Base-by-base conservation (phyloP, 805 yeast genomes). In the Starmerella apicola region DNA sequence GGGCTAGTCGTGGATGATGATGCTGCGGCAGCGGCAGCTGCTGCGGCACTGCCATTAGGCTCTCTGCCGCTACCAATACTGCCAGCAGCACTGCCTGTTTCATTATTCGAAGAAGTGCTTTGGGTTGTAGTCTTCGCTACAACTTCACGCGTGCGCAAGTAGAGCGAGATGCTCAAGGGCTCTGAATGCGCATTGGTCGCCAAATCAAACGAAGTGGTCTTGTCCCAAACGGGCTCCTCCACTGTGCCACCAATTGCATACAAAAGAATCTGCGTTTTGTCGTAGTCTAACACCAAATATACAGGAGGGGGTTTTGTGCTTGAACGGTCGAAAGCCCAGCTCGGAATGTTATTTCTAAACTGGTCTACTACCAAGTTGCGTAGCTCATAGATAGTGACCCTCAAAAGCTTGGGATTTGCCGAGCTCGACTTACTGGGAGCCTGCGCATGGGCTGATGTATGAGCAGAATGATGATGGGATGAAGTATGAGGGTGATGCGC, bases 151-250 rank as follows among this genome's bases (percentile, higher is more conserved):
- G 62, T 52, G 76, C 66, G 44, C 74, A 81, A 79, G 56, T 81
- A 91, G 17, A 84, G 70, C 56, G 83, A 91, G 30, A 88, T 63
- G 49, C 74, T 77, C 47, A 91, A 66, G 46, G 71, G 71, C 39
- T 81, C 76, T 26, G 20, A 13, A 12, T 15, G 21, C 30, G 69
- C 67, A 45, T 78, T 67, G 15, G 39, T 38, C 3, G 80, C 72
- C 29, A 86, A 93, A 68, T 91, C 99, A 55, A 91, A 91, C 3
- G 86, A 76, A 13, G 94, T 81, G 9, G 84, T 84, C 51, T 81
- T 81, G 59, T 85, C 91, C 75, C 94, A 91, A 15, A 73, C 72
- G 1, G 95, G 88, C 41, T 70, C 66, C 32, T 72, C 71, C 44
- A 84, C 74, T 0, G 94, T 74, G 29, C 95, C 95, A 38, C 81